phyloP scores from a whole-genome alignment of 73 alveolate species.

The Paraurostyla sp. region DNA sequence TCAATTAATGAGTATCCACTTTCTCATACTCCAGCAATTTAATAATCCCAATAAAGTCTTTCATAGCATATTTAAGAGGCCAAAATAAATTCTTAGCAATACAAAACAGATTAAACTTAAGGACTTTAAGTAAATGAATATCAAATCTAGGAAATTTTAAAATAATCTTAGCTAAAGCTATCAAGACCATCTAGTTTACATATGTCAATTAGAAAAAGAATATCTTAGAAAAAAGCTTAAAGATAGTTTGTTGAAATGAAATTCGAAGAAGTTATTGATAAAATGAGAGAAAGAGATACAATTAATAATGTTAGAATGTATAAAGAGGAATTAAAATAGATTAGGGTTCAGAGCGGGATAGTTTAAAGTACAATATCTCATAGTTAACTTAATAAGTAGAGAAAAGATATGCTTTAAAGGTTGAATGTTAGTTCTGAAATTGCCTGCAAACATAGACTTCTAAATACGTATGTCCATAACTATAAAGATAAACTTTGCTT shows the following conservation, averaged over 20 bases:
- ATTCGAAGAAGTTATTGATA: neutral
- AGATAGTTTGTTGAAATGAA: neutral
- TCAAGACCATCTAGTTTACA: neutral
- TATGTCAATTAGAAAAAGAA: neutral
- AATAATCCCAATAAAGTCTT: too few species aligned
- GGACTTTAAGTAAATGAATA: neutral
- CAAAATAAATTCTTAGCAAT: too few species aligned
- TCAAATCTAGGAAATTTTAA: neutral
- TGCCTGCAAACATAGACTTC: slow-evolving; percentile 44
- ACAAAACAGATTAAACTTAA: neutral
- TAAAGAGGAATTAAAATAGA: slow-evolving; percentile 27
- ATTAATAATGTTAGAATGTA: neutral
- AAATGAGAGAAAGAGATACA: slow-evolving; percentile 31
- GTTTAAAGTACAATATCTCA: slow-evolving; percentile 36
- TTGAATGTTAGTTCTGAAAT: neutral
- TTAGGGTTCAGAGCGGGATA: slow-evolving; percentile 22
- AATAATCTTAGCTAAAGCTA: neutral
- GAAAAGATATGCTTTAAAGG: neutral
- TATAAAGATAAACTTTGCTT: slow-evolving; percentile 44
- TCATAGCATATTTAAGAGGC: too few species aligned
- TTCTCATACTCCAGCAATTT: too few species aligned
- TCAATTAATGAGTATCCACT: too few species aligned
- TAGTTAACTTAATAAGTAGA: slow-evolving; percentile 34
- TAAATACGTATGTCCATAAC: slow-evolving; percentile 51
- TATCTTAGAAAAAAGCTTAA: neutral